Conservation (phyloP, 345 rosid genomes). For the Citrus sp. region DNA sequence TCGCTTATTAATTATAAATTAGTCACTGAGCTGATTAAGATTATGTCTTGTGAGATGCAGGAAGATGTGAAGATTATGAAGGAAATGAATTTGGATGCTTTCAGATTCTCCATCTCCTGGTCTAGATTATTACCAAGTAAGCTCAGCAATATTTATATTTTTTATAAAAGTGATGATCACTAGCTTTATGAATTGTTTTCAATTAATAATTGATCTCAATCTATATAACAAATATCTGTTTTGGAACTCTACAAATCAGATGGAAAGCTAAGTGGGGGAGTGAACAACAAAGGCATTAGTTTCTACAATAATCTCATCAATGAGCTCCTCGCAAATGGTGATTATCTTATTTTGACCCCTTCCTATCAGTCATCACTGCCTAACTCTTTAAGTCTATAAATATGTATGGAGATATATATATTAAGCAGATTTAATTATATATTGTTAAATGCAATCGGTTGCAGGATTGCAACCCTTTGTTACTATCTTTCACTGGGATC, state of each 20-base stretch:
- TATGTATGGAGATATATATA: too few species aligned
- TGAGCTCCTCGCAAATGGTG: conserved; percentile 30
- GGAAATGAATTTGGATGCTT: conserved; percentile 47
- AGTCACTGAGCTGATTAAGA: too few species aligned
- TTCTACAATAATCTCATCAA: conserved; percentile 32
- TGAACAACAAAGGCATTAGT: conserved; percentile 15
- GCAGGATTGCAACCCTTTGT: conserved; percentile 22
- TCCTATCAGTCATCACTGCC: not conserved
- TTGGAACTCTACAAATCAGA: conserved; percentile 10
- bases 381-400: not conserved
- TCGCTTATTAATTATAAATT: too few species aligned
- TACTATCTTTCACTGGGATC: conserved; percentile 24
- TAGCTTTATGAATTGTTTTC: too few species aligned
- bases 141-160: not conserved
- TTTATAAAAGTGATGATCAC: too few species aligned
- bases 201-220: not conserved
- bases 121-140: conserved; percentile 50
- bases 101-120: conserved; percentile 58
- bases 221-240: not conserved
- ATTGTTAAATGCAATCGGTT: too few species aligned
- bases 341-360: not conserved
- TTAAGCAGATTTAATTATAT: too few species aligned
- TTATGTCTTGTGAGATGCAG: conserved; percentile 16
- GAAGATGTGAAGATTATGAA: conserved; percentile 55
- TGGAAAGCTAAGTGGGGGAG: conserved; percentile 27